phyloP scores from a whole-genome alignment of 306 rosid genomes.

The Prunus mongolica region DNA sequence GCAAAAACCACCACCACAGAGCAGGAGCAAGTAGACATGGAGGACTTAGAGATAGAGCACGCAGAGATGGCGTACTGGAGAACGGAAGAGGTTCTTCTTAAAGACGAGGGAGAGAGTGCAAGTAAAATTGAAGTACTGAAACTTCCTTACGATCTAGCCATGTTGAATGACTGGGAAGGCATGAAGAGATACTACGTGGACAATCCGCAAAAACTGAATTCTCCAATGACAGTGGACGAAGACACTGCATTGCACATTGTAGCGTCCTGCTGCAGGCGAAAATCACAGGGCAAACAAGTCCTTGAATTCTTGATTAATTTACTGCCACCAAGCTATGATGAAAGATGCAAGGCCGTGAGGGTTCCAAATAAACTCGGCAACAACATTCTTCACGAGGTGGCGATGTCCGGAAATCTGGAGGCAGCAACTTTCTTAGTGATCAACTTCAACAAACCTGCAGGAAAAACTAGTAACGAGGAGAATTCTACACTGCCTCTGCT shows the following conservation, averaged over 20 bases:
- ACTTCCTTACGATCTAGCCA: conserved; percentile 1
- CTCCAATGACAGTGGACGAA: background rate
- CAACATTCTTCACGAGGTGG: conserved; percentile 17
- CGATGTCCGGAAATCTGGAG: background rate
- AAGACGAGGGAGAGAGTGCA: background rate
- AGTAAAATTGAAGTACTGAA: background rate
- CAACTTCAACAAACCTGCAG: background rate
- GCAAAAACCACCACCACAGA: background rate
- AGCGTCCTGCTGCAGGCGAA: background rate
- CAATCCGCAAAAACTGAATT: background rate
- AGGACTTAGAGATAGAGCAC: background rate
- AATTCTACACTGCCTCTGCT: background rate
- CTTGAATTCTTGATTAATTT: background rate
- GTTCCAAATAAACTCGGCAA: background rate
- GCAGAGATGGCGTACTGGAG: background rate
- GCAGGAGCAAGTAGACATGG: background rate
- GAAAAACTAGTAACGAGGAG: background rate
- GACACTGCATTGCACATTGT: conserved; percentile 22
- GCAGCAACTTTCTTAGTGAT: background rate
- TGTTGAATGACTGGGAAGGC: background rate
- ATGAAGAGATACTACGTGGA: background rate
- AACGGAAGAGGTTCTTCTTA: background rate
- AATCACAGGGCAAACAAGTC: background rate
- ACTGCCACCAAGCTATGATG: too few relatives aligned
- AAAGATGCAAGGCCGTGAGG: background rate